phyloP scores from a whole-genome alignment of 1,284 basidiomycete genomes.

The Chalciporus piperatoides region DNA sequence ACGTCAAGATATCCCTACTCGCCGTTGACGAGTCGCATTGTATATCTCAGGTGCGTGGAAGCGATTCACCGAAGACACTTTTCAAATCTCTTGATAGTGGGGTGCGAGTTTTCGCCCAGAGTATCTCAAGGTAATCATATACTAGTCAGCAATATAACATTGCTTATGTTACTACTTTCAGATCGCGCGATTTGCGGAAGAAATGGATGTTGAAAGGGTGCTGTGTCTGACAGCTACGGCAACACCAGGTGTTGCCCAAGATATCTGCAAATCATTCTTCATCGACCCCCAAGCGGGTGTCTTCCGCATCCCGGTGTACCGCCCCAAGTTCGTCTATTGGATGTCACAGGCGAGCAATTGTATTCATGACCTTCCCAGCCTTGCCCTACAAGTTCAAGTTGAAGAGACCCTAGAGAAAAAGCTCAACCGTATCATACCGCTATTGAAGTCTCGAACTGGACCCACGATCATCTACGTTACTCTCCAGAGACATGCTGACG shows the following conservation, averaged over 20 bases:
- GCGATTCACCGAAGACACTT: neutral
- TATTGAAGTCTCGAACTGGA: conserved; percentile 44
- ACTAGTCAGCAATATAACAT: neutral
- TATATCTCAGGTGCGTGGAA: conserved; percentile 43
- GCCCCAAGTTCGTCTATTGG: conserved; percentile 36
- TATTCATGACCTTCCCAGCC: conserved; percentile 32
- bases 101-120: conserved; percentile 54
- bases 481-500: conserved; percentile 61
- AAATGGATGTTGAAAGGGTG: conserved; percentile 62
- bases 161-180: conserved; percentile 11
- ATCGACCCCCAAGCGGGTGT: conserved; percentile 42
- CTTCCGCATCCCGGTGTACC: conserved; percentile 41
- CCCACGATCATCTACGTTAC: conserved; percentile 69
- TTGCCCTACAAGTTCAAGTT: conserved; percentile 57
- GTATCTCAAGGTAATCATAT: conserved; percentile 8
- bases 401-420: conserved; percentile 38
- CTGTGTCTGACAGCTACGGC: conserved; percentile 77
- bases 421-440: conserved; percentile 44
- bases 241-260: conserved; percentile 57
- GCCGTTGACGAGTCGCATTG: conserved; percentile 95
- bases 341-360: neutral
- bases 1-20: conserved; percentile 73
- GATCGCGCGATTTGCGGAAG: conserved; percentile 56
- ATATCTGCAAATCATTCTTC: conserved; percentile 58
- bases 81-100: conserved; percentile 35